These are phyloP conservation scores for Globisporangium uncinulatum DNA, from an alignment of 352 stramenopile species.

Conservation along the genomic window DNA sequence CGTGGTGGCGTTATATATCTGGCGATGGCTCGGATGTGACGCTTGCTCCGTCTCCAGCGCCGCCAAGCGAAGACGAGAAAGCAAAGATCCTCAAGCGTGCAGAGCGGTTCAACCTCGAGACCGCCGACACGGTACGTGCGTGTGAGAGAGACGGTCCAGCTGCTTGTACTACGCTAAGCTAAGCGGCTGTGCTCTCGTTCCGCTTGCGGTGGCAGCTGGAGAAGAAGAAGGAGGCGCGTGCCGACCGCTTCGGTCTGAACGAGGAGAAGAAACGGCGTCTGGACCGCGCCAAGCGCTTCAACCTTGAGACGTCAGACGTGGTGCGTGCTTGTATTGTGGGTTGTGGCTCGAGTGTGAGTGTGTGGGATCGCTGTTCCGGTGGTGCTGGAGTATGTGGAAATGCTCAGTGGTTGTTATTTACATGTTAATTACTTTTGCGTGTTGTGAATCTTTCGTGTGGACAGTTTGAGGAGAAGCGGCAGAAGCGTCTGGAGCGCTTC, in stretches of 20 bases:
- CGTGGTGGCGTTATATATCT: neutral
- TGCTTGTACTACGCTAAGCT: no score
- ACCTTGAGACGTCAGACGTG: constrained; percentile 29
- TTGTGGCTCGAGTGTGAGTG: neutral
- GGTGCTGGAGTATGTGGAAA: neutral
- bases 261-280: constrained; percentile 41
- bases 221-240: constrained; percentile 75
- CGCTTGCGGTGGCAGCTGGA: constrained; percentile 37
- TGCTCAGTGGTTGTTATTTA: neutral
- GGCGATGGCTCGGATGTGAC: no score
- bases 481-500: constrained; percentile 72
- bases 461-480: constrained; percentile 71
- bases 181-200: neutral
- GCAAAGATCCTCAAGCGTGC: constrained; percentile 73
- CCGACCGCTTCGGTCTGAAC: constrained; percentile 80
- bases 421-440: neutral
- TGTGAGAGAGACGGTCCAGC: no score
- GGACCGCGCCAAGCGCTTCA: constrained; percentile 2
- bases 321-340: constrained; percentile 24
- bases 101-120: constrained; percentile 83
- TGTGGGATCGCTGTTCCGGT: constrained; percentile 2
- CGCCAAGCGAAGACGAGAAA: constrained; percentile 33
- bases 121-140: constrained; percentile 12
- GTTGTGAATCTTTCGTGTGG: neutral
- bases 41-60: neutral